Base-by-base conservation (phyloP, 768 basidiomycete species). In the Phylloporus arenicola region DNA sequence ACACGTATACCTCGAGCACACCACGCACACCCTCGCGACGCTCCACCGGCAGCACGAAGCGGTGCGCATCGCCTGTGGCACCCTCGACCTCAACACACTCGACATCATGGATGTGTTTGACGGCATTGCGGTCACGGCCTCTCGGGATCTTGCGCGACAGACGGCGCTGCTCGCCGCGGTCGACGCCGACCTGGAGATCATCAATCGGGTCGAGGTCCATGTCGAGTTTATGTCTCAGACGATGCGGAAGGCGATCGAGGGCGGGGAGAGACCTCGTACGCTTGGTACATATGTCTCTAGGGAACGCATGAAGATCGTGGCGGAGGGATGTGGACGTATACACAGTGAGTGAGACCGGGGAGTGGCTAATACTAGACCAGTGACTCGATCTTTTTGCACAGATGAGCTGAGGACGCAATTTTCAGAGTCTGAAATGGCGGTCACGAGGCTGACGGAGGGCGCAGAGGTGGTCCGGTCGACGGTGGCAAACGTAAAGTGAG, bases 231-330 rank as follows among this genome's bases (percentile, higher is more conserved):
- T 90, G 68, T 87, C 85, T 14, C 71, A 76, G 7, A 70, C 79
- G 2, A 79, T 83, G 45, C 74, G 85, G 31, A 82, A 75, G 57
- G 81, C 84, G 3, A 86, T 89, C 39, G 86, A 89, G 51, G 73
- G 77, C 0, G 89, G 87, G 3, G 83, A 82, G 49, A 77, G 72
- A 48, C 77, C 77, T 13, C 74, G 89, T 40, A 86, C 84, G 11
- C 66, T 92, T 35, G 87, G 84, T 11, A 88, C 88, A 63, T 92
- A 91, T 65, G 88, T 92, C 22, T 84, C 84, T 14, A 77, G 74
- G 56, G 78, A 73, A 44, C 88, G 84, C 70, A 92, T 92, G 89
- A 77, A 74, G 58, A 79, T 86, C 62, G 89, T 92, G 1, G 86
- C 81, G 3, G 85, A 85, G 14, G 80, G 77, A 4, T 90, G 88